These are phyloP conservation scores for Cercospora sesami DNA, from an alignment of 2,329 filamentous ascomycete genomes.

Conservation along the genomic window DNA sequence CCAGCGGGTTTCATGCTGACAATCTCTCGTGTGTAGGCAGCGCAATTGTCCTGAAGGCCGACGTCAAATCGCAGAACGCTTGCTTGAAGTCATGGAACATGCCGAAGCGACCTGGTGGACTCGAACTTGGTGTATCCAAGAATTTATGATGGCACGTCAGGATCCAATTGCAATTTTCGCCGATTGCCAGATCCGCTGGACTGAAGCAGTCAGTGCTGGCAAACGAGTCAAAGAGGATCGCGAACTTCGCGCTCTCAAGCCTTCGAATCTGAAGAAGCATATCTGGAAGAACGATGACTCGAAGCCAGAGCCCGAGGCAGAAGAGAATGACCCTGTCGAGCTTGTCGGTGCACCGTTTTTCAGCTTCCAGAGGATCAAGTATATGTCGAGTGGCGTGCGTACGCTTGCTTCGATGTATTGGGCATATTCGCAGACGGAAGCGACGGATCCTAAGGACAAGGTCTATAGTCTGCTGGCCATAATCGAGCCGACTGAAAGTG, in stretches of 20 bases:
- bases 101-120: slow-evolving; percentile 5
- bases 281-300: neutral
- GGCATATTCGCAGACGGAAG: neutral
- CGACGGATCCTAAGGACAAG: slow-evolving; percentile 8
- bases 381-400: neutral
- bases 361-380: neutral
- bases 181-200: neutral
- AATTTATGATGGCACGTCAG: slow-evolving; percentile 1
- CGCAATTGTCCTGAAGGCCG: neutral
- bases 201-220: neutral
- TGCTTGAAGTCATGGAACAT: neutral
- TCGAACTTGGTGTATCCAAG: slow-evolving; percentile 2
- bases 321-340: neutral
- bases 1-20: neutral
- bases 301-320: neutral
- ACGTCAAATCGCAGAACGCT: neutral
- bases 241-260: neutral
- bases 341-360: neutral
- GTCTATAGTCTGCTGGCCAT: slow-evolving; percentile 2
- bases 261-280: neutral
- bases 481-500: neutral
- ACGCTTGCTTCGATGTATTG: slow-evolving; percentile 2
- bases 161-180: neutral
- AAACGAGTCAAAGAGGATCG: slow-evolving; percentile 2
- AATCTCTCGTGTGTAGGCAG: neutral